These are phyloP conservation scores for Dendryphion nanum DNA, from an alignment of 2,329 filamentous ascomycete genomes.

Conservation along the genomic window DNA sequence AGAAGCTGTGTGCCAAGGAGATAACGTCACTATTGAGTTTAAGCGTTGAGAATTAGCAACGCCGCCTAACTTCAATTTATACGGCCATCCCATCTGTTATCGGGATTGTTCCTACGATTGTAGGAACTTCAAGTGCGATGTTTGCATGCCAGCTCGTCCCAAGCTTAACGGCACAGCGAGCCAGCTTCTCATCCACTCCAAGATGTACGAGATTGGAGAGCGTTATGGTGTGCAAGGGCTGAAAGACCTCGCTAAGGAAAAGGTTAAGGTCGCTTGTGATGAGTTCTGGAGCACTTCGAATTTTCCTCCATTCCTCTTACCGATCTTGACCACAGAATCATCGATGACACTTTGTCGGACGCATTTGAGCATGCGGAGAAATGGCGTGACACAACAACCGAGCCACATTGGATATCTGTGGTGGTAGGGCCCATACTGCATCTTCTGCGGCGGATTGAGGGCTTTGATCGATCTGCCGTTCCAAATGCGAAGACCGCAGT, in stretches of 20 bases:
- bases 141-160: neutral
- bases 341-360: slow-evolving; percentile 13
- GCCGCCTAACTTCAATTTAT: neutral
- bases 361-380: slow-evolving; percentile 13
- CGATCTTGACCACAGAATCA: slow-evolving; percentile 9
- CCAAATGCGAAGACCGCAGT: slow-evolving; percentile 12
- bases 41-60: no score
- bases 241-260: slow-evolving; percentile 5
- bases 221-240: slow-evolving; percentile 10
- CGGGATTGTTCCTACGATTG: slow-evolving; percentile 1
- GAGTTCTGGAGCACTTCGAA: no score
- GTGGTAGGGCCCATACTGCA: slow-evolving; percentile 10
- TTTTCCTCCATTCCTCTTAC: slow-evolving; percentile 9
- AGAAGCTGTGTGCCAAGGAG: no score
- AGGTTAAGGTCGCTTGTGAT: slow-evolving; percentile 3
- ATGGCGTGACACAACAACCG: slow-evolving; percentile 12
- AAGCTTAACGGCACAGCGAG: neutral
- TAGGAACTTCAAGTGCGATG: slow-evolving; percentile 1
- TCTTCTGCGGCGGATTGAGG: slow-evolving; percentile 8
- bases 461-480: slow-evolving; percentile 7
- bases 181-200: slow-evolving; percentile 7
- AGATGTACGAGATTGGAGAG: slow-evolving; percentile 16
- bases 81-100: slow-evolving; percentile 3
- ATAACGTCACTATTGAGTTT: no score
- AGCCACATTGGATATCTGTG: slow-evolving; percentile 12